A percentile compares a stretch with the other conserved stretches of the same genome.
Conservation (phyloP, 306 rosid species). For the Dalbergia cultrata region DNA sequence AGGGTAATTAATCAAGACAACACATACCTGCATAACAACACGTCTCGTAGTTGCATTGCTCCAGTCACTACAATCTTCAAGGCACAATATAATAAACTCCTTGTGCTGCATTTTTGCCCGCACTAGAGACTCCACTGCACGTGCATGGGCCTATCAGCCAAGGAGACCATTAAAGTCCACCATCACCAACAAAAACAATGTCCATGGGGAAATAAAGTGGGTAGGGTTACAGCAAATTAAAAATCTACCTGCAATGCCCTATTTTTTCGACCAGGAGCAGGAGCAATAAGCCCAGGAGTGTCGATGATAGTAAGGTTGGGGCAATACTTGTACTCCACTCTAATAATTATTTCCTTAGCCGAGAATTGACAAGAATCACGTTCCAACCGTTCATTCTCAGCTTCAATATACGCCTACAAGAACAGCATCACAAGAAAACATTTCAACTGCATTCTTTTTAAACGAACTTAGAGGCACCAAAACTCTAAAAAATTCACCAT, state of each 20-base stretch:
- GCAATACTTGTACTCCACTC: constrained; percentile 85
- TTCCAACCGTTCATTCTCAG: constrained; percentile 85
- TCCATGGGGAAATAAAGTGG: neutral
- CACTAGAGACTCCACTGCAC: constrained; percentile 88
- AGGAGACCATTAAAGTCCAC: neutral
- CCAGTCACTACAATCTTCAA: constrained; percentile 97
- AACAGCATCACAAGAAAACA: neutral
- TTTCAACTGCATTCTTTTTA: constrained; percentile 2
- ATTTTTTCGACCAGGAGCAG: constrained; percentile 91
- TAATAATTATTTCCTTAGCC: constrained; percentile 80
- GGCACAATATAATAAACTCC: constrained; percentile 90
- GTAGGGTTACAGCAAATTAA: neutral
- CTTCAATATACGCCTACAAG: constrained; percentile 78
- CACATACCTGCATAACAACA: constrained; percentile 87
- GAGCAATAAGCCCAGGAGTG: constrained; percentile 94
- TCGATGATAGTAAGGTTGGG: constrained; percentile 96
- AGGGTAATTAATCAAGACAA: constrained; percentile 8
- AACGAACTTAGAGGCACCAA: neutral
- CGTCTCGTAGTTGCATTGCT: constrained; percentile 91
- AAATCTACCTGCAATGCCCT: constrained; percentile 70
- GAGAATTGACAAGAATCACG: constrained; percentile 80
- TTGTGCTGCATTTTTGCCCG: constrained; percentile 95
- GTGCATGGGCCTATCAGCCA: constrained; percentile 71
- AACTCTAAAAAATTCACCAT: neutral
- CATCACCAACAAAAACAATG: constrained; percentile 16